Evolutionary conservation across 352 stramenopile genomes (phyloP).

Genomic region (Globisporangium canariense): DNA sequence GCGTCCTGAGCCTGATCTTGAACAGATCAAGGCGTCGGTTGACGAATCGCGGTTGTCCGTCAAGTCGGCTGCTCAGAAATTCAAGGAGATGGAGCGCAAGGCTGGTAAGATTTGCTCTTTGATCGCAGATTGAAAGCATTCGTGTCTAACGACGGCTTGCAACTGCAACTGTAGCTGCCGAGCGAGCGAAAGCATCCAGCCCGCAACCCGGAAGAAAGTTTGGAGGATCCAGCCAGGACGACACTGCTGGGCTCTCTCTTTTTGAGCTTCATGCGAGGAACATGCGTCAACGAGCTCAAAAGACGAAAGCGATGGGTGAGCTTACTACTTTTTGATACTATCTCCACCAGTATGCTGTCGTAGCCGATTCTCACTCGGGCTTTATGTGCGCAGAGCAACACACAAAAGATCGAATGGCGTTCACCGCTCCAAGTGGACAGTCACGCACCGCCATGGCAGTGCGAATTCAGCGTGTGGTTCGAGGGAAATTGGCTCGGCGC

Average conservation of each 20-base stretch:
- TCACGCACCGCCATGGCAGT: slow-evolving; percentile 41
- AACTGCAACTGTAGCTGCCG: slow-evolving; percentile 14
- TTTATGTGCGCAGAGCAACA: slow-evolving; percentile 12
- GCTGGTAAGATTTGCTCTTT: slow-evolving; percentile 29
- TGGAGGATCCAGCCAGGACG: not conserved
- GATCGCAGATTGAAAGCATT: slow-evolving; percentile 12
- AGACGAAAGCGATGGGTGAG: slow-evolving; percentile 17
- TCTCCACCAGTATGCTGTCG: too few species aligned
- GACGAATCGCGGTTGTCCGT: slow-evolving; percentile 48
- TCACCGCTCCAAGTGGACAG: slow-evolving; percentile 12
- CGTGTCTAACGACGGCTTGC: slow-evolving; percentile 6
- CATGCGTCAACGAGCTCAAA: slow-evolving; percentile 16
- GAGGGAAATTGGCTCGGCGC: slow-evolving; percentile 33
- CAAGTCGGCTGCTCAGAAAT: slow-evolving; percentile 52
- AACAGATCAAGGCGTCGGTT: slow-evolving; percentile 55
- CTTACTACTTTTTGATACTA: not conserved
- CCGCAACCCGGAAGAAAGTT: slow-evolving; percentile 4
- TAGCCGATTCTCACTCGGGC: not conserved
- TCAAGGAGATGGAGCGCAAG: slow-evolving; percentile 64
- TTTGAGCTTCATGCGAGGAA: slow-evolving; percentile 19
- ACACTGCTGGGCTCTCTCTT: slow-evolving; percentile 13
- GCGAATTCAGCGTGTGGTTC: slow-evolving; percentile 38
- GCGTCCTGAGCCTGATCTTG: slow-evolving; percentile 34
- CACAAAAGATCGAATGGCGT: slow-evolving; percentile 17
- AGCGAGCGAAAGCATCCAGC: slow-evolving; percentile 8